phyloP scores from a whole-genome alignment of 1,284 basidiomycete species.

The Chalciporus sp. region DNA sequence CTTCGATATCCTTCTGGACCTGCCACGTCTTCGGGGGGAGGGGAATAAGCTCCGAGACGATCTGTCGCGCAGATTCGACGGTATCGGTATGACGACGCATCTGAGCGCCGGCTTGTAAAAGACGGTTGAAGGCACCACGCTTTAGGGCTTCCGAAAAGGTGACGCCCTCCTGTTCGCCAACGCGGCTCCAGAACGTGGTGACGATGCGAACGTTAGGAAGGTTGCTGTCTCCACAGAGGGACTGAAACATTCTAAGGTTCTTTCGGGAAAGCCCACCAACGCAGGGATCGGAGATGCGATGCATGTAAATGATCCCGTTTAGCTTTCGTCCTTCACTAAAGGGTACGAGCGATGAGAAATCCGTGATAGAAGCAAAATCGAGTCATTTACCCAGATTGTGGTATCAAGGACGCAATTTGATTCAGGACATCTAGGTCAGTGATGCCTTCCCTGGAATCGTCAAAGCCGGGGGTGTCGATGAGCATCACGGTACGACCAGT shows the following conservation, averaged over 20 bases:
- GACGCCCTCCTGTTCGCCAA: constrained; percentile 26
- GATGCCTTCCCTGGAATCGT: too few species aligned
- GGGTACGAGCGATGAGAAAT: too few species aligned
- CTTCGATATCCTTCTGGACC: too few species aligned
- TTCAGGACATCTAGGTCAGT: too few species aligned
- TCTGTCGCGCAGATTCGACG: constrained; percentile 13
- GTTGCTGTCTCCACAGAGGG: constrained; percentile 24
- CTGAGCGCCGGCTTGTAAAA: constrained; percentile 36
- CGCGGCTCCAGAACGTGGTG: constrained; percentile 32
- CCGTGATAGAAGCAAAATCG: too few species aligned
- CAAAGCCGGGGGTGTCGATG: too few species aligned
- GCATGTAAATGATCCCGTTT: constrained; percentile 47
- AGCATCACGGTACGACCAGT: too few species aligned
- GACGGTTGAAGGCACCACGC: constrained; percentile 30
- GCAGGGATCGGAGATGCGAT: constrained; percentile 46
- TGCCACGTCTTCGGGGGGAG: too few species aligned
- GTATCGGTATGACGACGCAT: constrained; percentile 32
- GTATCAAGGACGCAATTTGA: too few species aligned
- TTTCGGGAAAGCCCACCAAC: constrained; percentile 16
- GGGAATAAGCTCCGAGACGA: constrained; percentile 16
- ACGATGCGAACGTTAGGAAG: constrained; percentile 43
- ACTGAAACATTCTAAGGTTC: too few species aligned
- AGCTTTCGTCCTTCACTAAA: too few species aligned
- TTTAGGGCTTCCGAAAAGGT: constrained; percentile 21
- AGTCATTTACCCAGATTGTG: too few species aligned